phyloP scores from a whole-genome alignment of 78 protist genomes.

The Dictyostelium purpureum region DNA sequence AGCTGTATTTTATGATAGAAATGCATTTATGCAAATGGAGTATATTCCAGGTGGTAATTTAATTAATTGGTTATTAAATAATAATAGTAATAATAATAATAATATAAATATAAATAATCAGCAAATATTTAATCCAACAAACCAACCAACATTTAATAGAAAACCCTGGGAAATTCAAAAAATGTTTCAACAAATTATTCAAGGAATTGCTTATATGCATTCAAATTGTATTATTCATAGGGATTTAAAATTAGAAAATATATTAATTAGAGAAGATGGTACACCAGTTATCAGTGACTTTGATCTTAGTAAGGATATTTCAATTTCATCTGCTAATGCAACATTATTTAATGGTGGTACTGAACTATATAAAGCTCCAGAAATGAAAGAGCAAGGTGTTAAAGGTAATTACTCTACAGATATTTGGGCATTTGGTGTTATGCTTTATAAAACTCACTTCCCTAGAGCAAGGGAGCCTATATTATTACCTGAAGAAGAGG shows the following conservation, averaged over 20 bases:
- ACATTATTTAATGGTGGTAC: slow-evolving; percentile 55
- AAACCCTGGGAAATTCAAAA: slow-evolving; percentile 73
- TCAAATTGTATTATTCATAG: slow-evolving; percentile 88
- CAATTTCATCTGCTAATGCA: background rate
- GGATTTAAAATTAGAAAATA: slow-evolving; percentile 82
- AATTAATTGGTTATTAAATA: slow-evolving; percentile 4
- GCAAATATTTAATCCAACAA: background rate
- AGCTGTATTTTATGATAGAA: slow-evolving; percentile 56
- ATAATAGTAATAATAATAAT: background rate
- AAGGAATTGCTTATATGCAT: slow-evolving; percentile 90
- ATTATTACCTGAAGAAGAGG: slow-evolving; percentile 1
- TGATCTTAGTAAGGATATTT: slow-evolving; percentile 30
- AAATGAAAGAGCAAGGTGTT: slow-evolving; percentile 38
- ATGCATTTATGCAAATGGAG: slow-evolving; percentile 65
- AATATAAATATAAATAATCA: background rate
- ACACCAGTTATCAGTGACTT: slow-evolving; percentile 58
- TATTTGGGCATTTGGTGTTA: slow-evolving; percentile 76
- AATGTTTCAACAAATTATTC: slow-evolving; percentile 77
- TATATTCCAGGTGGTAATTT: slow-evolving; percentile 39
- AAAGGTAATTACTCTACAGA: slow-evolving; percentile 39
- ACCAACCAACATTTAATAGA: background rate
- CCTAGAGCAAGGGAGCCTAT: slow-evolving; percentile 14
- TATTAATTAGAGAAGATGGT: slow-evolving; percentile 35
- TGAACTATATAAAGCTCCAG: slow-evolving; percentile 52
- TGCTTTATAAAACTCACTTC: slow-evolving; percentile 43